Conservation (phyloP, 2,329 filamentous ascomycete genomes). For the Cladosporium sp. region DNA sequence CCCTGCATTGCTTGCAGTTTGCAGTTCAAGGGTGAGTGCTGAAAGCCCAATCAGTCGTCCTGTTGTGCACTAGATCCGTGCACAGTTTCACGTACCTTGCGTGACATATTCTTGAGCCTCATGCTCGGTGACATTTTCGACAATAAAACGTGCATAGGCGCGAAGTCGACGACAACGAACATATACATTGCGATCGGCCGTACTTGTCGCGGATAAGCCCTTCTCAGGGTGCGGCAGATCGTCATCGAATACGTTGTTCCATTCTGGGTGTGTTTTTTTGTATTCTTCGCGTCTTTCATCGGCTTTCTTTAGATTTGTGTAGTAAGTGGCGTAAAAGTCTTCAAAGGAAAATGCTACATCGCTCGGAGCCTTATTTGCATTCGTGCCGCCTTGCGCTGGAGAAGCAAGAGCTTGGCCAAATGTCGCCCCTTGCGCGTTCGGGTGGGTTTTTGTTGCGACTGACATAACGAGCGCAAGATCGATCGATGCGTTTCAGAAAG, state of each 20-base stretch:
- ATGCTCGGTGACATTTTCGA: background rate
- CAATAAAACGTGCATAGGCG: background rate
- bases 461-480: too few species aligned
- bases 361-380: too few species aligned
- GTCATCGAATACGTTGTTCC: background rate
- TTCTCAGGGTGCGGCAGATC: background rate
- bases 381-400: too few species aligned
- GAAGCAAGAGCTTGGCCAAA: too few species aligned
- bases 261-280: background rate
- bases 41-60: background rate
- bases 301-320: background rate
- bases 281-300: background rate
- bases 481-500: too few species aligned
- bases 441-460: too few species aligned
- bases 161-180: background rate
- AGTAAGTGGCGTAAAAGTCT: background rate
- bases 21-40: background rate
- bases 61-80: background rate
- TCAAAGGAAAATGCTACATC: background rate
- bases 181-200: background rate
- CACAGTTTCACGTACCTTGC: background rate
- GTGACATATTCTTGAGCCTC: background rate
- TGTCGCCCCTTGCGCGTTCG: too few species aligned
- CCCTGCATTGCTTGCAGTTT: background rate
- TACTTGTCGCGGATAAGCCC: background rate